Percentiles rank a stretch among this genome's conserved stretches.
These are phyloP conservation scores for Rhodamnia argentea DNA, from an alignment of 345 rosid species.

Conservation along the genomic window DNA sequence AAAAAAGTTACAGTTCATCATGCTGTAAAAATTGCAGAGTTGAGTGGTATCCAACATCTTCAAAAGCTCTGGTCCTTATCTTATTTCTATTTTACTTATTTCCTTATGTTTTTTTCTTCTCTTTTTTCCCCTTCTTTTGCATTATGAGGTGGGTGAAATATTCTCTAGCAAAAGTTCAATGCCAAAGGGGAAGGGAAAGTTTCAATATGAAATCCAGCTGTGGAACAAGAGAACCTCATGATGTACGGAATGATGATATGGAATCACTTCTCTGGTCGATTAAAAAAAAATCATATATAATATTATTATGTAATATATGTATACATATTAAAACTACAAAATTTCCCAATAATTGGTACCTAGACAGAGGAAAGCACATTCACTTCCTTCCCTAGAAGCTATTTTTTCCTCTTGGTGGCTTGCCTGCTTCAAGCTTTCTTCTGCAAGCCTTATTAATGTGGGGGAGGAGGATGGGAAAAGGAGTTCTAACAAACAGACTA, in stretches of 20 bases:
- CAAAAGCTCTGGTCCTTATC: neutral
- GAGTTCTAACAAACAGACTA: neutral
- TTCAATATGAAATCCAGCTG: neutral
- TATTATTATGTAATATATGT: neutral
- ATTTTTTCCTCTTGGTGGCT: constrained; percentile 16
- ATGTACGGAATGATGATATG: neutral
- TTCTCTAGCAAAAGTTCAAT: neutral
- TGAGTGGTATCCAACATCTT: neutral
- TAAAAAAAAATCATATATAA: neutral
- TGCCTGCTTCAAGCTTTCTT: constrained; percentile 14
- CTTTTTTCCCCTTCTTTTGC: neutral
- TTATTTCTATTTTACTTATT: neutral
- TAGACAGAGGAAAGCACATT: neutral
- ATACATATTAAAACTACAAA: neutral
- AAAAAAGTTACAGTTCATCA: neutral
- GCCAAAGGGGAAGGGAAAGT: neutral
- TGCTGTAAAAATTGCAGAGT: neutral
- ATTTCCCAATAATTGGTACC: neutral
- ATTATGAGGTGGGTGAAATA: neutral
- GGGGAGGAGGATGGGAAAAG: neutral
- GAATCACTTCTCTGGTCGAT: neutral
- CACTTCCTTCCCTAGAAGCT: neutral
- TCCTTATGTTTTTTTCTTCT: neutral
- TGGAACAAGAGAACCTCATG: neutral
- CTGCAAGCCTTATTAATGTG: constrained; percentile 32